phyloP scores from a whole-genome alignment of 768 basidiomycete species.

The Leccinum pellstonianum region DNA sequence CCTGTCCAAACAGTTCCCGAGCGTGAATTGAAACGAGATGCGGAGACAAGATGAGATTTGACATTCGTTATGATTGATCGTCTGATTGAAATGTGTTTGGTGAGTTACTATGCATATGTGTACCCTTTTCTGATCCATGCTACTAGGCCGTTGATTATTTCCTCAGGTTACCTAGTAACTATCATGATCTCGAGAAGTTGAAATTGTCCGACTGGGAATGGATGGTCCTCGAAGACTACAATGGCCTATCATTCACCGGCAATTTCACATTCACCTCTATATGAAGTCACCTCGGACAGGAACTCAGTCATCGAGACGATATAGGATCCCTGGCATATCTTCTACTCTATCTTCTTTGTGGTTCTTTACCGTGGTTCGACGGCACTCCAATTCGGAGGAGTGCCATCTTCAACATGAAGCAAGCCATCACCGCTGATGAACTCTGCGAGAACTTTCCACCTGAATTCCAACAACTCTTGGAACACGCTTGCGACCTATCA shows the following conservation, averaged over 20 bases:
- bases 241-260: not conserved
- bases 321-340: not conserved
- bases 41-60: not conserved
- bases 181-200: not conserved
- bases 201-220: not conserved
- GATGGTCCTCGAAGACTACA: not conserved
- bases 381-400: not conserved
- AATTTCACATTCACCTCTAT: not conserved
- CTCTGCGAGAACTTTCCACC: not conserved
- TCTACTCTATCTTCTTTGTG: not conserved
- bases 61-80: not conserved
- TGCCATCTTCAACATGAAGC: not conserved
- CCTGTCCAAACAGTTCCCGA: not conserved
- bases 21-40: not conserved
- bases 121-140: not conserved
- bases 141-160: too few relatives aligned
- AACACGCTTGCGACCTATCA: not conserved
- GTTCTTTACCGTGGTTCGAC: not conserved
- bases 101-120: not conserved
- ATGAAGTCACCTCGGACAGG: not conserved
- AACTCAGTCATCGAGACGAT: not conserved
- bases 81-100: not conserved
- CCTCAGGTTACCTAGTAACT: not conserved
- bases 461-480: not conserved
- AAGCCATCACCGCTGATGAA: not conserved